Conservation (phyloP, 2,329 filamentous ascomycete genomes). For the Daldinia sp. region DNA sequence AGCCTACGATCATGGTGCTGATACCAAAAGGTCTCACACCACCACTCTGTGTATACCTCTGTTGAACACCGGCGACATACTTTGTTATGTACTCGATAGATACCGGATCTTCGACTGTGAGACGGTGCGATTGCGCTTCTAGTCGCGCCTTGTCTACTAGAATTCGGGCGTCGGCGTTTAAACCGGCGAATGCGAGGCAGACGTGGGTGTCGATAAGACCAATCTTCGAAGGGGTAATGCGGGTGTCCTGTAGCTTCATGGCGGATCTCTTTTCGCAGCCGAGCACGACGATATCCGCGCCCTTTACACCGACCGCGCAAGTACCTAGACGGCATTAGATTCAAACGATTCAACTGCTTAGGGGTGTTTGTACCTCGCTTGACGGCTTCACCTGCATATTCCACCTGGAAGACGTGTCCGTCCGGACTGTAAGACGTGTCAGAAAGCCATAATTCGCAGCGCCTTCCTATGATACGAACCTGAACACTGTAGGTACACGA, state of each 20-base stretch:
- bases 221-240: constrained; percentile 99
- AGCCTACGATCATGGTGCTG: constrained; percentile 97
- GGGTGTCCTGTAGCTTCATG: constrained; percentile 99
- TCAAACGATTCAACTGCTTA: neutral
- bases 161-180: constrained; percentile 98
- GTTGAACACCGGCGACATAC: constrained; percentile 96
- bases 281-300: constrained; percentile 90
- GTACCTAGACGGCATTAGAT: constrained; percentile 68
- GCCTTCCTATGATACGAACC: constrained; percentile 58
- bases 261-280: constrained; percentile 99
- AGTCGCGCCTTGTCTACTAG: constrained; percentile 97
- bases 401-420: constrained; percentile 99
- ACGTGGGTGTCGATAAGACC: constrained; percentile 95
- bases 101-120: constrained; percentile 96
- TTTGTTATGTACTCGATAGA: constrained; percentile 99
- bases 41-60: constrained; percentile 98
- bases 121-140: constrained; percentile 95
- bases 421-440: constrained; percentile 81
- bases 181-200: constrained; percentile 93
- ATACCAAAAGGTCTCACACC: constrained; percentile 99
- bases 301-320: constrained; percentile 97
- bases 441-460: constrained; percentile 46
- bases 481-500: constrained; percentile 74
- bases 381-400: constrained; percentile 98
- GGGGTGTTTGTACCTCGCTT: constrained; percentile 77